Conservation (phyloP, 495 filamentous ascomycete species). For the Glarea lozoyensis region DNA sequence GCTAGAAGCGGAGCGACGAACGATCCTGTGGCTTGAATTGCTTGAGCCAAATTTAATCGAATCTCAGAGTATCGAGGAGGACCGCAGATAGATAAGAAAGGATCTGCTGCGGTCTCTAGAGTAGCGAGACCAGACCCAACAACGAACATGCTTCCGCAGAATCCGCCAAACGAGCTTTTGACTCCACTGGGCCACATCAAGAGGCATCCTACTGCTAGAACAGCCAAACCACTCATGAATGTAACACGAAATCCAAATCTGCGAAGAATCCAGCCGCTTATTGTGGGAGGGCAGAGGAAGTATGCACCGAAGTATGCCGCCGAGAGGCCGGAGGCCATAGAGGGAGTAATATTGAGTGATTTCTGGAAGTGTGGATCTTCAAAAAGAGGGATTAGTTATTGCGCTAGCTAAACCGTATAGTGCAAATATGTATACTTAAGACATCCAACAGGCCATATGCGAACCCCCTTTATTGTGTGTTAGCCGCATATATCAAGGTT, state of each 20-base stretch:
- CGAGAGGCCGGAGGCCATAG: slow-evolving; percentile 34
- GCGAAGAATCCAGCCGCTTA: slow-evolving; percentile 51
- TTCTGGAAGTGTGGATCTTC: slow-evolving; percentile 46
- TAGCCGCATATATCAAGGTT: too few relatives aligned
- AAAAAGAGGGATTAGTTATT: too few relatives aligned
- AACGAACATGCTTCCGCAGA: slow-evolving; percentile 62
- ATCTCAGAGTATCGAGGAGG: slow-evolving; percentile 61
- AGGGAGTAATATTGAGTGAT: slow-evolving; percentile 35
- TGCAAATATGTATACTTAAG: too few relatives aligned
- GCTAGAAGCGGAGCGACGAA: slow-evolving; percentile 55
- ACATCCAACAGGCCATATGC: slow-evolving; percentile 44
- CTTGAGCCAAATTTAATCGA: slow-evolving; percentile 59
- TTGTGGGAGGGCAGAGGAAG: slow-evolving; percentile 41
- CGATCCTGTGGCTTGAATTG: slow-evolving; percentile 59
- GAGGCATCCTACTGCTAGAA: slow-evolving; percentile 49
- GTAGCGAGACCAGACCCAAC: slow-evolving; percentile 62
- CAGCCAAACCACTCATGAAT: slow-evolving; percentile 48
- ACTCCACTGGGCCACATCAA: slow-evolving; percentile 52
- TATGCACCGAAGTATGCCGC: slow-evolving; percentile 43
- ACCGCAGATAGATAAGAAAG: slow-evolving; percentile 46
- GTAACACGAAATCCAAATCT: slow-evolving; percentile 43
- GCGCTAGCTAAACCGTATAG: too few relatives aligned
- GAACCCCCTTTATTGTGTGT: too few relatives aligned
- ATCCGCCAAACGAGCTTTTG: slow-evolving; percentile 55
- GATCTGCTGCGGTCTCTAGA: slow-evolving; percentile 66